phyloP scores from a whole-genome alignment of 495 filamentous ascomycete genomes.

The Aspergillus avenaceus region DNA sequence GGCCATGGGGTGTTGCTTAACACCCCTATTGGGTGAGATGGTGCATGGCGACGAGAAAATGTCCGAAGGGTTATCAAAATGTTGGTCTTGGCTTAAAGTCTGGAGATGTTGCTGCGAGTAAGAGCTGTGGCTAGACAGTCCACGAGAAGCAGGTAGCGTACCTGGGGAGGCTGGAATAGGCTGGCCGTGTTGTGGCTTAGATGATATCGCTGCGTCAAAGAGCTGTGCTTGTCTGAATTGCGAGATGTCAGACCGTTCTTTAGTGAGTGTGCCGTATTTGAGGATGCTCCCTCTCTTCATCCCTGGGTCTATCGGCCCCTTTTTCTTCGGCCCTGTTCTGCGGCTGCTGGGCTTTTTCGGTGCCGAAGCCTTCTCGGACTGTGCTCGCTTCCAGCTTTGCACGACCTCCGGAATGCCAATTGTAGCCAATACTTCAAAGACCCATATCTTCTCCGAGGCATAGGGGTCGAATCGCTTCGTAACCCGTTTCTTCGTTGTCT shows the following conservation, averaged over 20 bases:
- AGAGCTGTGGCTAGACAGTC: neutral
- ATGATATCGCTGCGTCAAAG: constrained; percentile 26
- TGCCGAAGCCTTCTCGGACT: constrained; percentile 33
- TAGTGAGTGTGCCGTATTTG: constrained; percentile 44
- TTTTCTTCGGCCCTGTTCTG: constrained; percentile 34
- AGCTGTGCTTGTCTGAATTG: constrained; percentile 29
- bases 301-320: constrained; percentile 37
- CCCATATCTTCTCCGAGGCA: constrained; percentile 64
- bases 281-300: constrained; percentile 46
- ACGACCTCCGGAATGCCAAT: constrained; percentile 69
- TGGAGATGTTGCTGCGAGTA: neutral
- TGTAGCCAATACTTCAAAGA: constrained; percentile 67
- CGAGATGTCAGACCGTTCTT: constrained; percentile 32
- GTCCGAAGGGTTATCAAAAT: constrained; percentile 27
- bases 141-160: neutral
- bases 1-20: constrained; percentile 24
- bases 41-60: constrained; percentile 25
- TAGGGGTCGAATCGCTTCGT: constrained; percentile 65
- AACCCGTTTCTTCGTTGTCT: constrained; percentile 33
- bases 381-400: constrained; percentile 69
- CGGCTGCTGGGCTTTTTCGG: constrained; percentile 27
- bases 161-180: neutral
- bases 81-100: neutral
- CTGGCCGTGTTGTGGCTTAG: constrained; percentile 10
- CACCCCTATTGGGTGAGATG: constrained; percentile 13